These are phyloP conservation scores for Carallia pectinifolia DNA, from an alignment of 345 rosid species.

Conservation along the genomic window DNA sequence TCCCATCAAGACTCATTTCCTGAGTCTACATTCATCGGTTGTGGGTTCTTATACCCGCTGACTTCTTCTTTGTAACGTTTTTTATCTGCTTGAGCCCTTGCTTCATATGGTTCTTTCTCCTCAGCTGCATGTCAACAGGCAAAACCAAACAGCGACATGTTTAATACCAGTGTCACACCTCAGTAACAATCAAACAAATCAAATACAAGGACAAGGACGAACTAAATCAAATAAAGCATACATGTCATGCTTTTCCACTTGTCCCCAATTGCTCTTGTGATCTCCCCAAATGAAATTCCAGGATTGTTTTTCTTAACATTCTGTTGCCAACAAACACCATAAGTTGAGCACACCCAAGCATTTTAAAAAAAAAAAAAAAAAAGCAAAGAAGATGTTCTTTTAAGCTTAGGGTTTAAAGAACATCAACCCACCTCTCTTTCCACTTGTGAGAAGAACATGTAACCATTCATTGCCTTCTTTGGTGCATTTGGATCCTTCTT, in stretches of 20 bases:
- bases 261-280: conserved; percentile 60
- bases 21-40: conserved; percentile 59
- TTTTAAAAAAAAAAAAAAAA: background rate
- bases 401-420: background rate
- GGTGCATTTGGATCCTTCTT: conserved; percentile 97
- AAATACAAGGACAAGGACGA: background rate
- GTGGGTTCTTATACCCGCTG: conserved; percentile 67
- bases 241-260: conserved; percentile 79
- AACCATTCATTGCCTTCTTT: conserved; percentile 71
- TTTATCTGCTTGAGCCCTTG: conserved; percentile 65
- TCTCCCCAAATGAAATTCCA: conserved; percentile 63
- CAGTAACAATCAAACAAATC: background rate
- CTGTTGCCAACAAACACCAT: conserved; percentile 37
- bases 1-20: conserved; percentile 19
- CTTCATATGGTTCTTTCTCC: conserved; percentile 78
- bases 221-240: conserved; percentile 16
- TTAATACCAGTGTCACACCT: background rate
- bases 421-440: conserved; percentile 69
- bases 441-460: conserved; percentile 62
- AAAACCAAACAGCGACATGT: background rate
- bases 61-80: conserved; percentile 65
- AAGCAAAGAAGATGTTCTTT: background rate
- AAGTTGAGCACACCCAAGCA: conserved; percentile 3
- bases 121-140: conserved; percentile 27
- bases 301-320: conserved; percentile 67